Evolutionary conservation across 371 early-diverging fungal species (phyloP), one percentile per base, ranked within the genome.

Genomic region (Dichotomocladium elegans): DNA sequence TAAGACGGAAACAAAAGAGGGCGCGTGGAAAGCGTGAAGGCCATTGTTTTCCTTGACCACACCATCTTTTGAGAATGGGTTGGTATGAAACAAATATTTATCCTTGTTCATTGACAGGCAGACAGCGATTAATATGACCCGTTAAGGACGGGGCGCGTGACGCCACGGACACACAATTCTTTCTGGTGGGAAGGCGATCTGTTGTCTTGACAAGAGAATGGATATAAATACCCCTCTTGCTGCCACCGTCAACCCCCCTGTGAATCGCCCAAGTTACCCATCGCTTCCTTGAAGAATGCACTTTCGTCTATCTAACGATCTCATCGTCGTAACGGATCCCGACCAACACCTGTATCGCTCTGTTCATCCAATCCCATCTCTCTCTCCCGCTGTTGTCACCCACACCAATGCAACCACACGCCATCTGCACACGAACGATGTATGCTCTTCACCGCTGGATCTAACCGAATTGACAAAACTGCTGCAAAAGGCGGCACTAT

Each of bases 381-480:
- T 74, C 4, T 70, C 74, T 12, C 74, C 74, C 11, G 74, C 70
- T 2, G 66, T 66, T 8, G 68, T 74, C 40, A 68, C 68, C n/a
- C 74, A 64, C 44, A 68, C 72, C 19, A 59, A 55, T 15, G 72
- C 72, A 9, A 74, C 68, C 19, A 65, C 68, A 52, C 63, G 55
- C 33, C 63, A 59, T 49, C 53, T 53, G 19, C 64, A 68, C 15
- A 57, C 61, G 19, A 58, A 51, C 34, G 59, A 53, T 22, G 52
- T 15, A 27, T 41, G 24, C 10, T 60, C 9, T 21, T 63, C 21
- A 30, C 60, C 42, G 1, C 64, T 70, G 1, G 74, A 74, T 34
- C 34, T 74, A 10, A 55, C 64, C 8, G 74, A 74, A 49, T 35
- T 74, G 7, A 60, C 71, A 11, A 63, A 59, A 45, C 37, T 70